Evolutionary conservation across 257 asterid genomes (phyloP).

Genomic region (Nemophila menziesii): DNA sequence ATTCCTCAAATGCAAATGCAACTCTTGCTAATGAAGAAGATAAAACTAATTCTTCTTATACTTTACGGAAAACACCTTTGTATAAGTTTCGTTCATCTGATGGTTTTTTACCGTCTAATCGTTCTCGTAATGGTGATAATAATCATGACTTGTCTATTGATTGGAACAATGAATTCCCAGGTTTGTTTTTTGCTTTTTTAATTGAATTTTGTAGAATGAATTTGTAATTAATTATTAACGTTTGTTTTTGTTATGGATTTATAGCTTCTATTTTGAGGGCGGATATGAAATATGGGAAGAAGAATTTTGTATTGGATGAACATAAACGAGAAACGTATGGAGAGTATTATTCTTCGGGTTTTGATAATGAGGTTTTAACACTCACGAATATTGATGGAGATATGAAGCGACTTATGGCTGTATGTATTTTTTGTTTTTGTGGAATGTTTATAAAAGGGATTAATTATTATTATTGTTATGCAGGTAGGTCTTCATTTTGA

Average conservation of each 20-base stretch:
- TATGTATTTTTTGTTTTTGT: slow-evolving; percentile 16
- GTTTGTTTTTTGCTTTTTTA: slow-evolving; percentile 20
- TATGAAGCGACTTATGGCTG: slow-evolving; percentile 49
- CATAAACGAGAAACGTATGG: slow-evolving; percentile 74
- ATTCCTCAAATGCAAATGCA: slow-evolving; percentile 44
- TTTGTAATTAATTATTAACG: slow-evolving; percentile 1
- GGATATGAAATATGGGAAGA: slow-evolving; percentile 89
- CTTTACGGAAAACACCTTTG: slow-evolving; percentile 55
- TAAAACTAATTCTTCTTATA: slow-evolving; percentile 55
- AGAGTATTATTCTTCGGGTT: slow-evolving; percentile 31
- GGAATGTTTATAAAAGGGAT: not conserved
- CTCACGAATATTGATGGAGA: slow-evolving; percentile 37
- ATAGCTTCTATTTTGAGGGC: slow-evolving; percentile 81
- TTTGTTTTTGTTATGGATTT: slow-evolving; percentile 8
- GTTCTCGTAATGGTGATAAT: slow-evolving; percentile 60
- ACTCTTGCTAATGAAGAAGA: slow-evolving; percentile 55
- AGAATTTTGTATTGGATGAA: slow-evolving; percentile 62
- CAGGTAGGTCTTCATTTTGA: slow-evolving; percentile 85
- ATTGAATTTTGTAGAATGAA: not conserved
- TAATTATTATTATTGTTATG: not conserved
- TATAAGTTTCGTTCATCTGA: slow-evolving; percentile 40
- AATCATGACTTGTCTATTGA: slow-evolving; percentile 54
- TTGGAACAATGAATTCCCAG: slow-evolving; percentile 96
- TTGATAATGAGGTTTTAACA: slow-evolving; percentile 26
- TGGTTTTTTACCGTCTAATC: slow-evolving; percentile 31